Percentiles rank a stretch among this genome's conserved stretches.
phyloP scores from a whole-genome alignment of 1,284 basidiomycete species.

The Flammula alnicola region DNA sequence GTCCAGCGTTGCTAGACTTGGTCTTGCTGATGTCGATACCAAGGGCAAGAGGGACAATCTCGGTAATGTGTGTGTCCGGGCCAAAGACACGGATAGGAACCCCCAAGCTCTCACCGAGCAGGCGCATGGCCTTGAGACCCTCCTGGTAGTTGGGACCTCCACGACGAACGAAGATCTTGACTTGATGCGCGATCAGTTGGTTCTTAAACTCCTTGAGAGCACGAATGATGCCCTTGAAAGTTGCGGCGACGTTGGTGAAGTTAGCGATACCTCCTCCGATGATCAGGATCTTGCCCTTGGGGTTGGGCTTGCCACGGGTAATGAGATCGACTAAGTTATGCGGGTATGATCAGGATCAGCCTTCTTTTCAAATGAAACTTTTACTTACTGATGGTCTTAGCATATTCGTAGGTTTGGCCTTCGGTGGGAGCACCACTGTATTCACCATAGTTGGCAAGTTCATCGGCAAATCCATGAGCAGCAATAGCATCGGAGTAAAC shows the following conservation, averaged over 20 bases:
- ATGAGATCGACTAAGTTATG: slow-evolving; percentile 85
- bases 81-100: slow-evolving; percentile 98
- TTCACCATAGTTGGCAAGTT: slow-evolving; percentile 99
- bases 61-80: slow-evolving; percentile 98
- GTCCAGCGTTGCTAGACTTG: slow-evolving; percentile 34
- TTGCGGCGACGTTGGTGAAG: slow-evolving; percentile 99
- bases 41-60: slow-evolving; percentile 96
- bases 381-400: slow-evolving; percentile 90
- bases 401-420: slow-evolving; percentile 99
- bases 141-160: slow-evolving; percentile 99
- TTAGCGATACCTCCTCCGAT: slow-evolving; percentile 99
- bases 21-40: slow-evolving; percentile 64
- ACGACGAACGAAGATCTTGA: slow-evolving; percentile 95
- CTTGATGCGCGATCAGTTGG: slow-evolving; percentile 82
- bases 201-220: slow-evolving; percentile 95
- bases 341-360: slow-evolving; percentile 2
- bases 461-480: slow-evolving; percentile 94
- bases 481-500: slow-evolving; percentile 97
- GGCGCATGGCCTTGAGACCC: slow-evolving; percentile 98
- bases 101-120: slow-evolving; percentile 96
- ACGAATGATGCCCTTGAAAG: slow-evolving; percentile 99
- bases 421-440: slow-evolving; percentile 99
- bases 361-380: background rate
- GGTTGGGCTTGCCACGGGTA: slow-evolving; percentile 84
- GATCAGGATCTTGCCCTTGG: slow-evolving; percentile 97